Evolutionary conservation across 495 filamentous ascomycete genomes (phyloP).

Genomic region (Saxispiralis lemnorum): DNA sequence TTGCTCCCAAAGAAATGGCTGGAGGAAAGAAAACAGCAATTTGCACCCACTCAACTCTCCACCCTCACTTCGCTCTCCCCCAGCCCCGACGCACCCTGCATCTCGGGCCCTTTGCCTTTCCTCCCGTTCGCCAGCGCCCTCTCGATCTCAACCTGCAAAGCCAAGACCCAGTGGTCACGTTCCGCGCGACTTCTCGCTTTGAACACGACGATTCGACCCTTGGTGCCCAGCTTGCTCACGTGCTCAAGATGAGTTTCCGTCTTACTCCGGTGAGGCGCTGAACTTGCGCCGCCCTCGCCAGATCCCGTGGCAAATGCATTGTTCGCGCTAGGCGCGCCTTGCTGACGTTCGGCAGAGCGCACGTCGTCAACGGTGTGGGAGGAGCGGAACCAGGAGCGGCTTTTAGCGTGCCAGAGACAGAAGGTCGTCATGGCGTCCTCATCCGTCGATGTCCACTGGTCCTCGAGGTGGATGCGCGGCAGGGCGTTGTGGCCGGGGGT

Average conservation of each 20-base stretch:
- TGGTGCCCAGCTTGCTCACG: slow-evolving; percentile 34
- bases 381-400: slow-evolving; percentile 40
- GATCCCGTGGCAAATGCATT: slow-evolving; percentile 3
- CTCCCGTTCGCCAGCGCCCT: slow-evolving; percentile 41
- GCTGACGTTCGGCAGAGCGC: background rate
- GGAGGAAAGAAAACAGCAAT: too few relatives aligned
- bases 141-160: slow-evolving; percentile 57
- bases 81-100: too few relatives aligned
- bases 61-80: too few relatives aligned
- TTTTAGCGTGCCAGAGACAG: slow-evolving; percentile 51
- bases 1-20: too few relatives aligned
- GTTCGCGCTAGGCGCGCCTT: background rate
- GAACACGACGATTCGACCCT: slow-evolving; percentile 52
- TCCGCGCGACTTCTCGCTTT: slow-evolving; percentile 53
- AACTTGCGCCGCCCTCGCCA: slow-evolving; percentile 15
- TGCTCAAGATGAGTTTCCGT: slow-evolving; percentile 18
- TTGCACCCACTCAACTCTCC: too few relatives aligned
- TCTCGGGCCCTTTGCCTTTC: background rate
- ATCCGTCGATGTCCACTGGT: slow-evolving; percentile 49
- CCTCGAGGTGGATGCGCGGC: slow-evolving; percentile 45
- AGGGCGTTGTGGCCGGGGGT: slow-evolving; percentile 46
- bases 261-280: slow-evolving; percentile 20
- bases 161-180: slow-evolving; percentile 61
- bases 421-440: slow-evolving; percentile 58
- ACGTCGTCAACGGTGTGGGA: slow-evolving; percentile 28